Evolutionary conservation across 257 asterid species (phyloP), one percentile per base, ranked within the genome.

Genomic region (Solanum chaucha): DNA sequence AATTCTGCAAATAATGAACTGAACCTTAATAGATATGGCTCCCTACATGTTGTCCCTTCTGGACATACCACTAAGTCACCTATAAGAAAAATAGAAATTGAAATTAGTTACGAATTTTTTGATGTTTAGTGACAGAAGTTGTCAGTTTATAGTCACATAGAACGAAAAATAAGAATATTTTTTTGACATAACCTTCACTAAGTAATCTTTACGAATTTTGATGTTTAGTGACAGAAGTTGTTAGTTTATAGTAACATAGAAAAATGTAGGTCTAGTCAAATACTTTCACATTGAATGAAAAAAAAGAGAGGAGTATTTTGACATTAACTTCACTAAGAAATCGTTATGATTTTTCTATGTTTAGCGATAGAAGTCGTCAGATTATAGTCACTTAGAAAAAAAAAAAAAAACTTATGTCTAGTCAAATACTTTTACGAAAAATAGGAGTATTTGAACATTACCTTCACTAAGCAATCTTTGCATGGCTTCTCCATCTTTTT

Each of bases 11-110:
- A 97, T 81, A 97, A 55, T 0, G 98, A 93, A 90, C 99, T 97
- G 67, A 97, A 97, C 40, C 99, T 86, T 71, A 97, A 64, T 15
- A 97, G 87, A 61, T 97, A 97, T 0, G 98, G 99, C 90, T 97
- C 99, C 22, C 99, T 87, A 87, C 99, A 97, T 0, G 99, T 97
- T 15, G 99, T 97, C 9, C 99, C 99, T 87, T 97, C 99, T 0
- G 99, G 99, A 40, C 98, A 97, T 6, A 97, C 96, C 14, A 97
- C 97, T 41, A 97, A 83, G 41, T 97, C 99, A 0, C 98, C 99
- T 77, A 91, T 48, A 48, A 28, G 30, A 26, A 46, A 64, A 28
- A 46, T 28, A 4, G 2, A 41, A 30, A 30, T 3, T 6, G n/a
- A 19, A 14, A 15, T 70, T 30, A 70, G 40, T 15, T 30, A 30